Base-by-base conservation (phyloP, 352 stramenopile genomes). In the Aphanomyces invadans region DNA sequence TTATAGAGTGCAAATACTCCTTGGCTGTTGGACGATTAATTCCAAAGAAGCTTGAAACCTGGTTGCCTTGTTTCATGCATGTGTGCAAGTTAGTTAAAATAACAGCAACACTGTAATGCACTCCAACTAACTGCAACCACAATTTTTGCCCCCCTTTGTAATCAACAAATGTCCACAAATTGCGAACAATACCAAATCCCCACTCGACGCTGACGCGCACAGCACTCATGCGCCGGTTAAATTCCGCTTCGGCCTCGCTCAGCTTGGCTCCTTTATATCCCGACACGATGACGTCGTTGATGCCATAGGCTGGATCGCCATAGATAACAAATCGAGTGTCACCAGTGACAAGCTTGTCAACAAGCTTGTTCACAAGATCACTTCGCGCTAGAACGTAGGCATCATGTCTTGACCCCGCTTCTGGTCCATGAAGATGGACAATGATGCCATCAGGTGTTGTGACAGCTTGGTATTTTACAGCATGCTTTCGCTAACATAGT, bases 101-200 rank as follows among this genome's bases (percentile, higher is more conserved):
- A 3, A 45, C 36, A 7, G 61, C 29, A 26, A 68, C 49, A 36
- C 46, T 60, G 33, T 61, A 68, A 21, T 61, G 55, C 1, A 28
- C 36, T 1, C 61, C 61, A 42, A 68, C 61, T 4, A 48, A 31
- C 42, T 68, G 61, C 9, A 52, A 52, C 44, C 49, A 45, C 21
- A 68, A 9, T 48, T 68, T 68, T 32, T 57, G 49, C 1, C 25
- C 28, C 19, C 56, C 48, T 25, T 39, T 60, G 32, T 51, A 68
- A 23, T 68, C 49, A 10, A 29, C 48, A 49, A 54, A 56, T 23
- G 48, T 52, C 48, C 61, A 68, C 28, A 61, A 68, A 29, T 61
- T 25, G 17, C 38, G 38, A 17, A 69, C 39, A 28, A 54, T 54
- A 15, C 62, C 62, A 62, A 69, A 69, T 11, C 21, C 31, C 51